These are phyloP conservation scores for Angophora floribunda DNA, from an alignment of 345 rosid species.

Conservation along the genomic window DNA sequence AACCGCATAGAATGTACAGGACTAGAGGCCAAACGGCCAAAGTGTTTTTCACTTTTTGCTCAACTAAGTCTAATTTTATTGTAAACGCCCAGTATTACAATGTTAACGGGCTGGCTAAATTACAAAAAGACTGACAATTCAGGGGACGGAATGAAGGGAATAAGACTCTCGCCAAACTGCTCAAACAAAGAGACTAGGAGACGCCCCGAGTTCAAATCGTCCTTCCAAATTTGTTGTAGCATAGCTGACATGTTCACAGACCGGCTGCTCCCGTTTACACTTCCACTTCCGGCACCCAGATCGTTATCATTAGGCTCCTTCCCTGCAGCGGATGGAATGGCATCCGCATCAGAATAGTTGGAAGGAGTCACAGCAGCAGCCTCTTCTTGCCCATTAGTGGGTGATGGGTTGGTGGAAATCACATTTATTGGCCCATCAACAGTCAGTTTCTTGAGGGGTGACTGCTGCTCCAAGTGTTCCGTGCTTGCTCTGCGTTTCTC, in stretches of 20 bases:
- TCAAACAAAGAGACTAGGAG: slow-evolving; percentile 54
- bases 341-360: slow-evolving; percentile 19
- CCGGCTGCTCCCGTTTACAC: slow-evolving; percentile 4
- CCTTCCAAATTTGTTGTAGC: slow-evolving; percentile 65
- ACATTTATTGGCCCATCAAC: slow-evolving; percentile 36
- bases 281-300: slow-evolving; percentile 6
- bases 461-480: slow-evolving; percentile 30
- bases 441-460: slow-evolving; percentile 42
- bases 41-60: not conserved
- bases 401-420: slow-evolving; percentile 8
- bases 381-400: slow-evolving; percentile 33
- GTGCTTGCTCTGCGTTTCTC: slow-evolving; percentile 47
- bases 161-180: slow-evolving; percentile 60
- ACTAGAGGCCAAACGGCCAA: not conserved
- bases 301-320: slow-evolving; percentile 13
- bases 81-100: not conserved
- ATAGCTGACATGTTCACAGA: slow-evolving; percentile 37
- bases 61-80: not conserved
- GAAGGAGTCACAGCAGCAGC: slow-evolving; percentile 11
- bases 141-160: slow-evolving; percentile 70
- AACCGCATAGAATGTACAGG: not conserved
- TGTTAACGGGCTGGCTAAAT: not conserved
- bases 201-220: slow-evolving; percentile 61
- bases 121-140: slow-evolving; percentile 70
- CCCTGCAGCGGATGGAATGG: slow-evolving; percentile 22